Evolutionary conservation across 1,284 basidiomycete species (phyloP).

Genomic region (Leccinum subspadiceum): DNA sequence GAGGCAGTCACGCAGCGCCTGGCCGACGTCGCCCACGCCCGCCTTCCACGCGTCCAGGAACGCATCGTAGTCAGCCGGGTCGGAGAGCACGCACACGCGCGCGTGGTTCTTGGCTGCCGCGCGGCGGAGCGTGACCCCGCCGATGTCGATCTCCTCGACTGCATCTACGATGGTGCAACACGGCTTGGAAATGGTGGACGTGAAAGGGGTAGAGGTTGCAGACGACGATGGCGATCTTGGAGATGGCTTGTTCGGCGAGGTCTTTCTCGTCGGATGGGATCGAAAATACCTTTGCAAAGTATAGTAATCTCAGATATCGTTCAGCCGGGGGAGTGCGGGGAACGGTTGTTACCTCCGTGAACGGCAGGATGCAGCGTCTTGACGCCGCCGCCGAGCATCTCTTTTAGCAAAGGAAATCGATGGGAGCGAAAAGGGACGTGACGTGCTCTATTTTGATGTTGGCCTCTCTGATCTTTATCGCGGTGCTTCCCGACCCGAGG

Average conservation of each 20-base stretch:
- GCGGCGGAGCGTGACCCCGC: constrained; percentile 95
- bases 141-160: constrained; percentile 98
- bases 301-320: constrained; percentile 6
- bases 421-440: background rate
- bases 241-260: constrained; percentile 77
- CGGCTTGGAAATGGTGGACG: constrained; percentile 85
- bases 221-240: constrained; percentile 91
- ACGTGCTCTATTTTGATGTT: constrained; percentile 89
- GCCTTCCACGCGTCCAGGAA: constrained; percentile 79
- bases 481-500: constrained; percentile 95
- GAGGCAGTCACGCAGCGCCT: constrained; percentile 72
- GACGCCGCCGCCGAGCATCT: constrained; percentile 98
- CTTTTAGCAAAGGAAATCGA: constrained; percentile 34
- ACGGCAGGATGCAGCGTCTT: constrained; percentile 99
- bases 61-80: constrained; percentile 88
- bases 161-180: constrained; percentile 90
- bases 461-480: constrained; percentile 94
- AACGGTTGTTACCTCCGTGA: constrained; percentile 73
- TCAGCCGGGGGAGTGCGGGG: too few species aligned
- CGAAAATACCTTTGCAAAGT: constrained; percentile 71
- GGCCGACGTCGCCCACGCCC: constrained; percentile 60
- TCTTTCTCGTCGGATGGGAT: constrained; percentile 87
- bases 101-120: constrained; percentile 99
- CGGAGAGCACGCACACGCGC: constrained; percentile 89
- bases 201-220: constrained; percentile 99